Evolutionary conservation across 2,329 filamentous ascomycete genomes (phyloP), one percentile per base, ranked within the genome.

Genomic region (Colletotrichum sublineola): DNA sequence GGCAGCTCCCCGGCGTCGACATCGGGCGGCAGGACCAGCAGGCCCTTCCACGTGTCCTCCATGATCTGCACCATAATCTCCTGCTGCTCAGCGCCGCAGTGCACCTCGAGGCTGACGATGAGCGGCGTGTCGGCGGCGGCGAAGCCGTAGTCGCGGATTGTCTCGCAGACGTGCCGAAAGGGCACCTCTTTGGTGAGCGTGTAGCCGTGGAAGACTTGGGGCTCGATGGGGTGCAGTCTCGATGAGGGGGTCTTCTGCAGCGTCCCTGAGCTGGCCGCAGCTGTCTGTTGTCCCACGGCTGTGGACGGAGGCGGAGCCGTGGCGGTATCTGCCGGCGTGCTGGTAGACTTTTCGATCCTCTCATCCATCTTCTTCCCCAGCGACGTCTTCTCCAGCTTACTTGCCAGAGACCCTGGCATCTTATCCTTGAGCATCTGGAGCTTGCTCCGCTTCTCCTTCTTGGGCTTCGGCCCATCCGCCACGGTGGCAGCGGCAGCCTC

Each of bases 61-160:
- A 99, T 98, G 77, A 98, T 97, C 73, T 93, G 88, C 6, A 97
- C 95, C 94, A 98, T 98, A 70, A 92, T 88, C 75, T 93, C 89
- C 80, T 99, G 96, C 82, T 99, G 96, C 68, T 92, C 88, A 0
- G 90, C 83, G 74, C 86, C 87, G 75, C 94, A 95, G 83, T 98
- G 96, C 0, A 98, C 94, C 81, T 99, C 96, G 42, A 99, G 87
- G 78, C 94, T 97, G 77, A 98, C 92, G 72, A 98, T 96, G n/a
- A 99, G 85, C 0, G 96, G 96, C 24, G 97, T 84, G 73, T 96
- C 91, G 29, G 89, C 92, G 5, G 86, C 89, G 3, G 88, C 83
- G 77, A 98, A 98, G 1, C 93, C 95, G 77, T 92, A 89, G 68
- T 97, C 90, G 42, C 90, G 87, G 75, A 98, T 95, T 0, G 94